Percentiles rank a stretch among this genome's conserved stretches.
phyloP scores from a whole-genome alignment of 2,329 filamentous ascomycete species.

The Parasarocladium wereldwijsianum region DNA sequence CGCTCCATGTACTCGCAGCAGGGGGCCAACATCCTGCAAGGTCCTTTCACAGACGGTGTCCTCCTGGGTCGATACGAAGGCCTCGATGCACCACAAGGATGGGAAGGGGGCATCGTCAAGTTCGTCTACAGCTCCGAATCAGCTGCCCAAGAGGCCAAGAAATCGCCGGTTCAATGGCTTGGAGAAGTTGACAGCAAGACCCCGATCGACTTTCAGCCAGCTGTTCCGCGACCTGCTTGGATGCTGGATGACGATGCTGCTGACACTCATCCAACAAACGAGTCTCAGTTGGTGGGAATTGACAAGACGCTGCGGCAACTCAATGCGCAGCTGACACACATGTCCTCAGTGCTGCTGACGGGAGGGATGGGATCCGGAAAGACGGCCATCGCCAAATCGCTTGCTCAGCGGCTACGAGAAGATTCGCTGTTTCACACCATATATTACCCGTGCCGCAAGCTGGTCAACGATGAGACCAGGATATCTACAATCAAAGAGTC shows the following conservation, averaged over 20 bases:
- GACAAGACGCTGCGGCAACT: constrained; percentile 61
- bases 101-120: constrained; percentile 72
- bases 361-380: constrained; percentile 87
- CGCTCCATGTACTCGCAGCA: constrained; percentile 53
- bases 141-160: constrained; percentile 23
- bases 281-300: constrained; percentile 66
- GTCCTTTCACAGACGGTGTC: constrained; percentile 81
- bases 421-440: constrained; percentile 67
- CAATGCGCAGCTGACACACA: constrained; percentile 61
- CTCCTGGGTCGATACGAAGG: constrained; percentile 47
- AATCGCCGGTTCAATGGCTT: constrained; percentile 50
- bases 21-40: constrained; percentile 54
- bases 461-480: constrained; percentile 82
- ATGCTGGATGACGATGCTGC: constrained; percentile 26
- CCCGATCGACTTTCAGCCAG: constrained; percentile 59
- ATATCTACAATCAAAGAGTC: constrained; percentile 86
- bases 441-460: constrained; percentile 74
- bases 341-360: constrained; percentile 79
- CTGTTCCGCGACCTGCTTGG: constrained; percentile 52
- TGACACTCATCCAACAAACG: constrained; percentile 40
- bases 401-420: constrained; percentile 59
- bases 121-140: constrained; percentile 41
- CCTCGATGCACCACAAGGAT: constrained; percentile 41
- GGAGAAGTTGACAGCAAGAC: constrained; percentile 62
- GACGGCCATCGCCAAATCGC: constrained; percentile 60